Evolutionary conservation across 2,329 filamentous ascomycete genomes (phyloP).

Genomic region (Penicillium expansum): DNA sequence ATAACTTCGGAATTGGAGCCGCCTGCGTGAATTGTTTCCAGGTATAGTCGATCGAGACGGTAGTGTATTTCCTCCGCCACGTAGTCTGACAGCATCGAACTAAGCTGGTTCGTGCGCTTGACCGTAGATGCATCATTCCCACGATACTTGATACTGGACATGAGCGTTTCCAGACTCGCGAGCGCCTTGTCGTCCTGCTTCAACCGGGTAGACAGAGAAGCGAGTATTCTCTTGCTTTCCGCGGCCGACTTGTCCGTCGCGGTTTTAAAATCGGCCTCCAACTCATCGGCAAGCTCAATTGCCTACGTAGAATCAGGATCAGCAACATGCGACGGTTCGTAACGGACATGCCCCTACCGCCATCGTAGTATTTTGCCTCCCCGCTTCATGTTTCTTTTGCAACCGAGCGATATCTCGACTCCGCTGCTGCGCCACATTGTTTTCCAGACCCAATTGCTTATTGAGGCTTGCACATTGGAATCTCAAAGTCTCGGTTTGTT

Average conservation of each 20-base stretch:
- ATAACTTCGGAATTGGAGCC: background rate
- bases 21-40: slow-evolving; percentile 28
- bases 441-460: slow-evolving; percentile 24
- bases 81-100: slow-evolving; percentile 31
- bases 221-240: slow-evolving; percentile 36
- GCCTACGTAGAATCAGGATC: slow-evolving; percentile 29
- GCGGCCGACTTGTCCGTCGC: slow-evolving; percentile 31
- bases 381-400: slow-evolving; percentile 36
- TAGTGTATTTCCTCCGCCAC: slow-evolving; percentile 39
- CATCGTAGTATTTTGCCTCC: slow-evolving; percentile 33
- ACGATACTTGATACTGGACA: slow-evolving; percentile 28
- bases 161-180: slow-evolving; percentile 29
- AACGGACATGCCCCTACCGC: slow-evolving; percentile 27
- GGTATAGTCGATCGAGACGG: slow-evolving; percentile 42
- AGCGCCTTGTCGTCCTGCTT: slow-evolving; percentile 40
- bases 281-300: slow-evolving; percentile 34
- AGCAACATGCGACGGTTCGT: slow-evolving; percentile 7
- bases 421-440: slow-evolving; percentile 24
- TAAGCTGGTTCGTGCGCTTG: slow-evolving; percentile 31
- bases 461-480: slow-evolving; percentile 33
- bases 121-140: slow-evolving; percentile 30
- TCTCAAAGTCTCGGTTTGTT: slow-evolving; percentile 34
- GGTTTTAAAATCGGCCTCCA: slow-evolving; percentile 32
- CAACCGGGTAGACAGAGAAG: slow-evolving; percentile 32
- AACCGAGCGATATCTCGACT: slow-evolving; percentile 30